Percentiles rank a stretch among this genome's conserved stretches.
These are phyloP conservation scores for Lasiodiplodia hormozganensis DNA, from an alignment of 2,329 filamentous ascomycete species.

Conservation along the genomic window DNA sequence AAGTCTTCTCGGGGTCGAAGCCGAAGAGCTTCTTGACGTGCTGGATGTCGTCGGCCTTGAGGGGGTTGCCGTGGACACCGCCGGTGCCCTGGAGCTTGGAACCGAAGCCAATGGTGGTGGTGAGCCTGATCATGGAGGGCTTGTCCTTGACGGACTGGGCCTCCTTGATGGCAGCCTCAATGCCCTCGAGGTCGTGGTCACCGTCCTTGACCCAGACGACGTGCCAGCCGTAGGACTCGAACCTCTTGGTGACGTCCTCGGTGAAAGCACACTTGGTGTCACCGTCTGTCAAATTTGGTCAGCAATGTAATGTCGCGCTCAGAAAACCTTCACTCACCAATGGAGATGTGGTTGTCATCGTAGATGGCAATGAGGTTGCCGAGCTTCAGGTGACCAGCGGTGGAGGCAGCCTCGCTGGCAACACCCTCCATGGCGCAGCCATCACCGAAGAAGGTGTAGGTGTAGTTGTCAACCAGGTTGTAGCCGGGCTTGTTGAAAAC, in stretches of 20 bases:
- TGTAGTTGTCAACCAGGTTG: constrained; percentile 93
- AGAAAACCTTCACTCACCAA: constrained; percentile 56
- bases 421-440: constrained; percentile 99
- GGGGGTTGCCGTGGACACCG: constrained; percentile 93
- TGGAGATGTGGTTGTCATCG: constrained; percentile 98
- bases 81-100: constrained; percentile 92
- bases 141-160: constrained; percentile 91
- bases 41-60: constrained; percentile 94
- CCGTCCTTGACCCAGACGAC: constrained; percentile 83
- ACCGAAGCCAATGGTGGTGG: constrained; percentile 96
- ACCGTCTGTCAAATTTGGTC: constrained; percentile 67
- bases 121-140: constrained; percentile 95
- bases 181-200: constrained; percentile 84
- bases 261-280: constrained; percentile 97
- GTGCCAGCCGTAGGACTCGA: constrained; percentile 98
- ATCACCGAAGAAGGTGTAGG: constrained; percentile 95
- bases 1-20: constrained; percentile 93
- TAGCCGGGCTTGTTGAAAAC: constrained; percentile 97
- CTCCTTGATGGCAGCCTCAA: constrained; percentile 86
- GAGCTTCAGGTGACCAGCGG: constrained; percentile 94
- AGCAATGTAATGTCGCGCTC: not conserved
- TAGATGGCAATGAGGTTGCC: constrained; percentile 97
- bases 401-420: constrained; percentile 87
- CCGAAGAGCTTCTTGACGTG: constrained; percentile 94
- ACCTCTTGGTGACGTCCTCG: constrained; percentile 92